phyloP scores from a whole-genome alignment of 495 filamentous ascomycete species.

The Penicillium soppii region DNA sequence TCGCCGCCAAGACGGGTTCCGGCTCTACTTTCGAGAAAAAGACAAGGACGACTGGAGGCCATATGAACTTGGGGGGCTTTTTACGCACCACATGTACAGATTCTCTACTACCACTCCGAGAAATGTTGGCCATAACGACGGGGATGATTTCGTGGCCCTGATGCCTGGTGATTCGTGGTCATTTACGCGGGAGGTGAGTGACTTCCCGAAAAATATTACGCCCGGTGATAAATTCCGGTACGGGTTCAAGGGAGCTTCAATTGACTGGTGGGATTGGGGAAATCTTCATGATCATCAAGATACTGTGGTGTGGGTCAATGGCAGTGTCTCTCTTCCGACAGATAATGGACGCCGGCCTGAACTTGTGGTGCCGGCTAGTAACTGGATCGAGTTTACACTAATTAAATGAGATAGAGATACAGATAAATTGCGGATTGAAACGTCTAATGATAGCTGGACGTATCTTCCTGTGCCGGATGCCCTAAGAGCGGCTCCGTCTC shows the following conservation, averaged over 20 bases:
- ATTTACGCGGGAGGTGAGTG: constrained; percentile 2
- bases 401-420: too few species aligned
- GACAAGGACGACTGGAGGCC: not conserved
- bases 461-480: too few species aligned
- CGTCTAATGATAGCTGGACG: too few species aligned
- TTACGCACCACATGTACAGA: too few species aligned
- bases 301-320: not conserved
- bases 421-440: too few species aligned
- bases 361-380: not conserved
- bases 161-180: constrained; percentile 4
- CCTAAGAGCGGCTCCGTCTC: not conserved
- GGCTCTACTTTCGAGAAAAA: not conserved
- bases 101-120: too few species aligned
- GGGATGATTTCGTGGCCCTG: not conserved
- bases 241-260: not conserved
- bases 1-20: not conserved
- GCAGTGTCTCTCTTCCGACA: not conserved
- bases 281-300: constrained; percentile 2
- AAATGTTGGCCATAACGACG: not conserved
- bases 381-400: not conserved
- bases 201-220: constrained; percentile 1
- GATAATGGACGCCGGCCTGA: not conserved
- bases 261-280: constrained; percentile 10
- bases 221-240: constrained; percentile 2
- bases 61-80: too few species aligned